phyloP scores from a whole-genome alignment of 495 filamentous ascomycete genomes.

The Thozetella sp. region DNA sequence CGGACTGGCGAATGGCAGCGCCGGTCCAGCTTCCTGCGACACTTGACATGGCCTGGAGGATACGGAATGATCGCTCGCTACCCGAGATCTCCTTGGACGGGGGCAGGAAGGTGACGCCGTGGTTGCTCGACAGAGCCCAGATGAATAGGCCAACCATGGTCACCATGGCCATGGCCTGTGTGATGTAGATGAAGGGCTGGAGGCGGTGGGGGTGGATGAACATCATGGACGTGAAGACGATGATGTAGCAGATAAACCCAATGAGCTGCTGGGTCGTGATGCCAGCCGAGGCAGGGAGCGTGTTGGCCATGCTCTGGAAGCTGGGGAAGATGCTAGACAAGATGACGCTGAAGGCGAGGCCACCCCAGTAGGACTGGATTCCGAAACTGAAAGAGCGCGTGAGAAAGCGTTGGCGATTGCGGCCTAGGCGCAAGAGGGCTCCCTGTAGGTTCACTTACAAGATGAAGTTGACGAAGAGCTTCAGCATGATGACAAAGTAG shows the following conservation, averaged over 20 bases:
- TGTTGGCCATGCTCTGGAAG: not conserved
- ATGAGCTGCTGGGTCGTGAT: not conserved
- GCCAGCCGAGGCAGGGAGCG: not conserved
- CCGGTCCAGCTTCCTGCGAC: conserved; percentile 1
- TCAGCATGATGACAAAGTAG: not conserved
- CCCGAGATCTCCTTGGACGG: not conserved
- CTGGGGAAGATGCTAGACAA: conserved; percentile 3
- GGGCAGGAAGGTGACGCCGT: not conserved
- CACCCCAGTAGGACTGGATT: conserved; percentile 1
- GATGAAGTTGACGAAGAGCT: conserved; percentile 4
- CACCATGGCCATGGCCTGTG: conserved; percentile 1
- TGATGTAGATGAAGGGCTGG: not conserved
- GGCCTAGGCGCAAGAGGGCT: not conserved
- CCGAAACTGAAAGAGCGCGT: not conserved
- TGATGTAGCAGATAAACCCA: conserved; percentile 2
- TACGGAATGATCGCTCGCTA: not conserved
- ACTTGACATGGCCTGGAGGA: not conserved
- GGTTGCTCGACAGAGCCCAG: not conserved
- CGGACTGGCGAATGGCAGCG: not conserved
- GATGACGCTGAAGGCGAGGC: conserved; percentile 1
- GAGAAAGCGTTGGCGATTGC: too few species aligned
- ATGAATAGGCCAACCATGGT: conserved; percentile 1
- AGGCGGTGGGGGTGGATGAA: conserved; percentile 1
- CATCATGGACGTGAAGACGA: conserved; percentile 2
- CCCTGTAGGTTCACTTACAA: not conserved